Evolutionary conservation across 208 protist species (phyloP).

Genomic region (Acanthamoeba healyi): DNA sequence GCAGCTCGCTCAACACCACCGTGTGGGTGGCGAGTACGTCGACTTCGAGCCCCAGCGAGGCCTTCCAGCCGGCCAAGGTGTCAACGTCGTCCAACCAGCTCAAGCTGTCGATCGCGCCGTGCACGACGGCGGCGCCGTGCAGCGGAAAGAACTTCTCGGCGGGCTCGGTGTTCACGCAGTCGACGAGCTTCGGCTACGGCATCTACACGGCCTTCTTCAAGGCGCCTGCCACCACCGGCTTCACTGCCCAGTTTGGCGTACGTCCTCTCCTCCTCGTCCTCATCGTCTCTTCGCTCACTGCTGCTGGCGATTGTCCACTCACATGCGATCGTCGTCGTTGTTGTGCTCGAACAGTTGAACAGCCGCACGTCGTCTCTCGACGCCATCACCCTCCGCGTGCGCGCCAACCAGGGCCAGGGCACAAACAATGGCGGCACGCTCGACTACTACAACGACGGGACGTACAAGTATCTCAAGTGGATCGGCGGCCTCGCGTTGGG

Average conservation of each 20-base stretch:
- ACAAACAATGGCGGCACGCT: neutral
- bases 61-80: neutral
- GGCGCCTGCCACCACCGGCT: neutral
- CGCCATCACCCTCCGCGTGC: neutral
- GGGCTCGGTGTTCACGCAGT: neutral
- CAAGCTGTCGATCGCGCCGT: neutral
- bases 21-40: neutral
- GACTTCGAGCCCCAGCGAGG: neutral
- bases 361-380: neutral
- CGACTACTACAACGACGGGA: neutral
- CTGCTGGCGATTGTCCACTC: neutral
- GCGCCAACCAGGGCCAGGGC: neutral
- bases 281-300: neutral
- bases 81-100: slow-evolving; percentile 19
- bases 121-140: neutral
- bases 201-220: slow-evolving; percentile 24
- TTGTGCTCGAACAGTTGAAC: neutral
- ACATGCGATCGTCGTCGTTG: neutral
- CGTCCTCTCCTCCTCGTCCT: neutral
- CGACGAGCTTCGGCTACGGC: neutral
- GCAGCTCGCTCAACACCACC: slow-evolving; percentile 22
- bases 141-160: neutral
- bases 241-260: neutral
- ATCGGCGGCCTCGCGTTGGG: neutral
- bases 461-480: slow-evolving; percentile 13